Evolutionary conservation across 2,329 filamentous ascomycete species (phyloP).

Genomic region (Xylaria hypoxylon): DNA sequence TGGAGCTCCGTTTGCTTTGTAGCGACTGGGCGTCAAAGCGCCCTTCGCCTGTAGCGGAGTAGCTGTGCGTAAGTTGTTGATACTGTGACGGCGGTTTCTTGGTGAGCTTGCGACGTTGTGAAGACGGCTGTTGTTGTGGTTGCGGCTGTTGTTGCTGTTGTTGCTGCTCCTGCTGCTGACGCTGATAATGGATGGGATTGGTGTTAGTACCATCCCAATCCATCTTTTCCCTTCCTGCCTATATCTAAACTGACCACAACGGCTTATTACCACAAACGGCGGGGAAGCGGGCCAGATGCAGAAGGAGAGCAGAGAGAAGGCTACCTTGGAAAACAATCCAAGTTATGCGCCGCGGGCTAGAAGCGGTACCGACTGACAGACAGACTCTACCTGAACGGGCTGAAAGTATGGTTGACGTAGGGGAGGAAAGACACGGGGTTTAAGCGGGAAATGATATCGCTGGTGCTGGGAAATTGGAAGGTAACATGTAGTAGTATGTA

Average conservation of each 20-base stretch:
- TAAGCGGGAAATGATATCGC: conserved; percentile 24
- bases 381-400: conserved; percentile 17
- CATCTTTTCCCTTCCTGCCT: conserved; percentile 26
- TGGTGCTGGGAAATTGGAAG: conserved; percentile 20
- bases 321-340: conserved; percentile 2
- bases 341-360: conserved; percentile 5
- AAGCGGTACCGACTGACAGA: conserved; percentile 12
- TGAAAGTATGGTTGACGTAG: conserved; percentile 24
- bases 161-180: background rate
- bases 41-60: conserved; percentile 62
- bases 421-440: conserved; percentile 23
- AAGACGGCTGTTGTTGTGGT: conserved; percentile 42
- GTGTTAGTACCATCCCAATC: conserved; percentile 30
- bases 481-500: conserved; percentile 1
- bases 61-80: conserved; percentile 52
- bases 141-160: conserved; percentile 17
- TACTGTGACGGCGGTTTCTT: conserved; percentile 65
- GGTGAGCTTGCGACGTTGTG: conserved; percentile 70
- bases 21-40: conserved; percentile 67
- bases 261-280: conserved; percentile 34
- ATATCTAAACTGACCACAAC: conserved; percentile 14
- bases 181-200: conserved; percentile 5
- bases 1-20: conserved; percentile 72
- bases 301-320: background rate
- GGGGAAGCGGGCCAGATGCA: conserved; percentile 24